Base-by-base conservation (phyloP, 1,139 yeast genomes). In the Saccharomyces hybrid region DNA sequence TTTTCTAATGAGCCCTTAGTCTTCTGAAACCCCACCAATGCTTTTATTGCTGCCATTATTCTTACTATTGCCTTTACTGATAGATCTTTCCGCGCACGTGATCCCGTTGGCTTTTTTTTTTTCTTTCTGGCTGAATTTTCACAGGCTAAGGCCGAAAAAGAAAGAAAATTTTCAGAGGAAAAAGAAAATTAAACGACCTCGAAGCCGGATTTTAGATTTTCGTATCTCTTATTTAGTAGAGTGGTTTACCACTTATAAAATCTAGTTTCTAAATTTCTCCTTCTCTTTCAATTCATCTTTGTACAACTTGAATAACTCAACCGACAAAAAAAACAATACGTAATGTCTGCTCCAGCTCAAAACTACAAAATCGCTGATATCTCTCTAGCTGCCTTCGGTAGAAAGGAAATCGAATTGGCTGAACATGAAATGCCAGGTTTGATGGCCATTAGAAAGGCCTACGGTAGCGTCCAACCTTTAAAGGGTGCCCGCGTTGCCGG, bases 341-440 rank as follows among this genome's bases (percentile, higher is more conserved):
- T 11, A 60, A 79, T 79, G 83, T 77, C 83, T 68, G 75, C 80
- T 60, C 82, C 82, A 69, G 81, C 82, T 66, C 77, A 74, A 63
- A 87, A 85, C 78, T 93, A 85, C 83, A 93, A 95, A 79, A 97
- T 93, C 75, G 96, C 99, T 72, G 99, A 93, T 77, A 87, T 95
- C 78, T 88, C 97, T 69, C 84, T 93, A 68, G 99, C 99, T 73
- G 99, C 99, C 73, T 93, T 93, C 77, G 99, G 99, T 79, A 90
- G 99, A 83, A 95, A 93, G 80, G 99, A 93, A 79, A 93, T 93
- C 72, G 98, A 93, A 79, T 84, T 93, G 75, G 93, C 99, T 64
- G 99, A 95, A 82, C 93, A 93, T 75, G 99, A 93, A 80, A 95
- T 95, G 99, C 99, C 99, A 69, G 99, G 99, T 82, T 84, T 93